Conservation (phyloP, 345 rosid species). For the Crucihimalaya himalaica region DNA sequence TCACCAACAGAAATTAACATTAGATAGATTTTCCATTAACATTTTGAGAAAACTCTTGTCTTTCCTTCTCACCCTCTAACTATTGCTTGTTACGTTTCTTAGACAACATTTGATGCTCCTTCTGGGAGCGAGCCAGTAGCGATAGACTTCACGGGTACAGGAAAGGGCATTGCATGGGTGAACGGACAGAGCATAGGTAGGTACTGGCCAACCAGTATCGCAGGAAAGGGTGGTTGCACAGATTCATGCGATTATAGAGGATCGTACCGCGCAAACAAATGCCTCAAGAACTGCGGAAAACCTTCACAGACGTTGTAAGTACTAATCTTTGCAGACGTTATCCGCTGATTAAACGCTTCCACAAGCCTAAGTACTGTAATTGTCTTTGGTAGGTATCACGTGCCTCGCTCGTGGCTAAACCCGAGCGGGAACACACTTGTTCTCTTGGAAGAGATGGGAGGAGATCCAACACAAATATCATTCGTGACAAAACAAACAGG, state of each 20-base stretch:
- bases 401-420: constrained; percentile 88
- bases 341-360: not conserved
- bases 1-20: not conserved
- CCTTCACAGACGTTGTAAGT: constrained; percentile 92
- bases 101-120: constrained; percentile 77
- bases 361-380: not conserved
- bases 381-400: constrained; percentile 61
- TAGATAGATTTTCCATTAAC: not conserved
- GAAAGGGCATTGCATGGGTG: constrained; percentile 97
- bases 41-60: not conserved
- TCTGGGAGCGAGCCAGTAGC: constrained; percentile 72
- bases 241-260: constrained; percentile 80
- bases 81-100: constrained; percentile 15
- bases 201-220: constrained; percentile 74
- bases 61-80: constrained; percentile 1
- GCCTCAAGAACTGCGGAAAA: constrained; percentile 82
- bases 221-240: constrained; percentile 61
- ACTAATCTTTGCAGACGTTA: not conserved
- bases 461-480: constrained; percentile 76
- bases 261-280: constrained; percentile 61
- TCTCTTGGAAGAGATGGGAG: constrained; percentile 83
- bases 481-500: constrained; percentile 55
- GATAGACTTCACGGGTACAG: constrained; percentile 85
- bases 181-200: constrained; percentile 96
- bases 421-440: constrained; percentile 74